Conservation (phyloP, 352 stramenopile species). For the Elongisporangium undulatum region DNA sequence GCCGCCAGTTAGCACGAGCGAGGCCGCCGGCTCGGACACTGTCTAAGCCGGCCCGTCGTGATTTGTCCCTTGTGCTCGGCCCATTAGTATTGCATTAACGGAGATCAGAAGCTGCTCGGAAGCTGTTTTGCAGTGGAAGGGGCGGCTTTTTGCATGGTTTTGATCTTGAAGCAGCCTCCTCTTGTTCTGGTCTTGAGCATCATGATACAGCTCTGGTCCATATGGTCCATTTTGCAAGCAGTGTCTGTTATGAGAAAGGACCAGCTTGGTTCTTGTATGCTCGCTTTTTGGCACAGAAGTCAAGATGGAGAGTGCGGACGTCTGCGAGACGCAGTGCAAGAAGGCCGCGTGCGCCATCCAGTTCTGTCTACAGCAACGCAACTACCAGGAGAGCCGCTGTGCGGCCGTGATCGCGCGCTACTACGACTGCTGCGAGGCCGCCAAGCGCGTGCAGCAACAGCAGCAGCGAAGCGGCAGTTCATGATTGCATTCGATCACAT, state of each 20-base stretch:
- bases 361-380: conserved; percentile 66
- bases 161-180: not conserved
- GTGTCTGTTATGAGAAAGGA: not conserved
- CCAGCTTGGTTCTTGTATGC: not conserved
- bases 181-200: too few species aligned
- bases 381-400: conserved; percentile 76
- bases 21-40: conserved; percentile 17
- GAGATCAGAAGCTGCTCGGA: not conserved
- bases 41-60: conserved; percentile 15
- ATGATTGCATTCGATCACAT: too few species aligned
- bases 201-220: too few species aligned
- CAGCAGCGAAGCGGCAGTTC: not conserved
- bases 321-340: conserved; percentile 65
- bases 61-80: not conserved
- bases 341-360: conserved; percentile 80
- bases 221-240: too few species aligned
- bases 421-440: conserved; percentile 63
- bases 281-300: not conserved
- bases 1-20: conserved; percentile 49
- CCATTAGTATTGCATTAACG: conserved; percentile 3
- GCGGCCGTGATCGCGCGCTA: conserved; percentile 55
- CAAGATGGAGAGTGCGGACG: conserved; percentile 16
- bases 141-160: not conserved
- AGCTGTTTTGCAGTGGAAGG: not conserved
- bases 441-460: conserved; percentile 28